Evolutionary conservation across 2,329 filamentous ascomycete genomes (phyloP), one percentile per base, ranked within the genome.

Genomic region (Escovopsis sp.): DNA sequence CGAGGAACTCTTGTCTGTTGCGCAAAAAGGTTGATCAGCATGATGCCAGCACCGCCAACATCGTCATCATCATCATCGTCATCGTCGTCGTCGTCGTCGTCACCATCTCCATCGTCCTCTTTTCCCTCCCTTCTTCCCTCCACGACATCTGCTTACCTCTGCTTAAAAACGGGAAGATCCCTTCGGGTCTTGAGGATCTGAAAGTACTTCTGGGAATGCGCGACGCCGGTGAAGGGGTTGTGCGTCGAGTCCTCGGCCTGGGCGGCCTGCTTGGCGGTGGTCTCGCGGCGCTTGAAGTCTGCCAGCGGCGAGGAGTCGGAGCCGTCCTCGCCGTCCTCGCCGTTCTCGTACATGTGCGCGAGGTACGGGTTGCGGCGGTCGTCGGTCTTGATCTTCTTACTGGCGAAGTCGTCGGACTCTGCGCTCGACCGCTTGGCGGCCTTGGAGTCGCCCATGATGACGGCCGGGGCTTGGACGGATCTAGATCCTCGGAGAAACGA

Each of bases 121-220:
- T 23, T 6, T 23, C 3, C 23, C 23, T 23, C 23, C 23, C 23
- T 38, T 15, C 15, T 15, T 15, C 2, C 15, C 15, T 15, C n/a
- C 11, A 4, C 6, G 36, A 8, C 43, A 15, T 15, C 23, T 40
- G 36, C 73, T 53, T 63, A 85, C 72, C 87, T 80, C 64, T 98
- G 91, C 58, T 86, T 81, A 63, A 94, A 81, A 36, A 98, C 91
- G 12, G 91, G 91, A 47, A 98, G 73, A 53, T 87, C 81, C 58
- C 88, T 77, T 53, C 91, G 75, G 43, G 75, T 76, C 66, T 89
- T 76, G 55, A 98, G 67, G 57, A 98, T 98, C 55, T 79, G 77
- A 62, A 95, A 86, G 69, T 98, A 98, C 56, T 82, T 78, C 51
- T 78, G 73, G 38, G 86, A 87, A 55, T 94, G 80, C 12, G 77